Evolutionary conservation across 345 rosid species (phyloP).

Genomic region (Populus alba): DNA sequence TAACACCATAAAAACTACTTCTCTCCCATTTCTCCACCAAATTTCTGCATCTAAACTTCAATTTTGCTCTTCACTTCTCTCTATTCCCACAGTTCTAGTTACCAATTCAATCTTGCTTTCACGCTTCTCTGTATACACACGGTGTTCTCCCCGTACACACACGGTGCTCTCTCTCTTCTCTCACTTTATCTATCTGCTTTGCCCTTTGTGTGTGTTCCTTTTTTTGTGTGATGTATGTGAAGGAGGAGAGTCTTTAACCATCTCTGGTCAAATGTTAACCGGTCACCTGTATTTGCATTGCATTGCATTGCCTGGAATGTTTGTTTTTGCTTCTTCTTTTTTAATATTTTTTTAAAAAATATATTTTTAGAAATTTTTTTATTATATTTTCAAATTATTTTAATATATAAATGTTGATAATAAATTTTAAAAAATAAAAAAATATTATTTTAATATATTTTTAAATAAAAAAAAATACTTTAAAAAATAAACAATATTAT

Average conservation of each 20-base stretch:
- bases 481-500: too few species aligned
- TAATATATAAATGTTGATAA: too few species aligned
- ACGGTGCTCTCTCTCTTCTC: not conserved
- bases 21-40: not conserved
- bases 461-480: too few species aligned
- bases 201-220: slow-evolving; percentile 6
- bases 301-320: too few species aligned
- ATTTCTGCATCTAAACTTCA: not conserved
- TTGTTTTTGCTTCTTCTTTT: not conserved
- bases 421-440: too few species aligned
- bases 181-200: not conserved
- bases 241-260: slow-evolving; percentile 51
- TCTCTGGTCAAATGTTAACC: slow-evolving; percentile 56
- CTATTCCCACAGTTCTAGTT: not conserved
- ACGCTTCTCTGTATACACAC: slow-evolving; percentile 17
- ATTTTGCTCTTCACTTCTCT: slow-evolving; percentile 19
- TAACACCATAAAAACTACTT: slow-evolving; percentile 9
- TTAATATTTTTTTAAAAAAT: not conserved
- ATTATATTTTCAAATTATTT: too few species aligned
- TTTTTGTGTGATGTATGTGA: not conserved
- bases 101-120: slow-evolving; percentile 1
- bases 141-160: slow-evolving; percentile 9
- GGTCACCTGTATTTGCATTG: slow-evolving; percentile 21
- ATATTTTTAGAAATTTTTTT: too few species aligned
- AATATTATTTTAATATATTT: not conserved